Base-by-base conservation (phyloP, 139 green algal genomes). In the Ettlia oleoabundans region DNA sequence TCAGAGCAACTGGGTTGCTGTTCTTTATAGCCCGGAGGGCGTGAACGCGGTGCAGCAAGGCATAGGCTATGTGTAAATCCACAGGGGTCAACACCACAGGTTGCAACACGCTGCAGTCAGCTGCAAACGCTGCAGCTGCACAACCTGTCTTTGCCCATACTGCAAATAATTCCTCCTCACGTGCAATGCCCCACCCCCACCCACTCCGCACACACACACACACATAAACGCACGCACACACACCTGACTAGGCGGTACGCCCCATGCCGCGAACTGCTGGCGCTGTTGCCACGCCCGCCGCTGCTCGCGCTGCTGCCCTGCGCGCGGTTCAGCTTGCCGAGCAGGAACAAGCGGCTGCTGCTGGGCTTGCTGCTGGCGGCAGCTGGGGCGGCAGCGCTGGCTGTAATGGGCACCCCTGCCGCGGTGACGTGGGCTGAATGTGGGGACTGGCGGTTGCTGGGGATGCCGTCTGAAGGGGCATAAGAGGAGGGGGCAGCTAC, bases 381-480 rank as follows among this genome's bases (percentile, higher is more conserved):
- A 38, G 6, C 3, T 5, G 68, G 37, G 6, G 41, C 38, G 26
- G 68, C 24, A 30, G 68, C 37, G 64, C n/a, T 18, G 10, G n/a
- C n/a, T 2, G 10, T 40, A 28, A 5, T 4, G 5, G 68, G 18
- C 19, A 42, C 21, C 40, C 37, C 52, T 0, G 52, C 52, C 3
- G 53, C 41, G 53, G 55, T 58, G 13, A 66, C 24, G n/a, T n/a
- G n/a, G n/a, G n/a, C n/a, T n/a, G n/a, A n/a, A n/a, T n/a, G n/a
- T 10, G 72, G 72, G 4, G 72, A 78, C 72, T 78, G 72, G 5
- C 73, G 73, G 73, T 52, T 80, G 73, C 73, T 80, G 73, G 73
- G 73, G 24, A 33, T n/a, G 26, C 73, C 53, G 2, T 80, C 73
- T 0, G 73, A 80, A 22, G 73, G 52, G 24, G 73, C 73, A 7